phyloP scores from a whole-genome alignment of 371 early-diverging fungal genomes.

The Vairimorpha apis region DNA sequence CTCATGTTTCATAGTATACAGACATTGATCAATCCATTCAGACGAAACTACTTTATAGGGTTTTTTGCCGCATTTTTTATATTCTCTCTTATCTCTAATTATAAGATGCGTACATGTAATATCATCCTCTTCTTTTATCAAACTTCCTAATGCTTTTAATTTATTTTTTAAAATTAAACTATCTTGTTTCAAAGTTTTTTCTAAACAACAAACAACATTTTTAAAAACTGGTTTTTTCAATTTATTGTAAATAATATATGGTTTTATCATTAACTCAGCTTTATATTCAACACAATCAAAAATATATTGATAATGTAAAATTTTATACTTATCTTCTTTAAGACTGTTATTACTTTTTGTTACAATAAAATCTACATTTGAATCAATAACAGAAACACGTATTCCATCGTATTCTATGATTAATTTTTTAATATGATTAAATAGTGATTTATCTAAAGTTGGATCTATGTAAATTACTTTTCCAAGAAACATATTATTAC shows the following conservation, averaged over 20 bases:
- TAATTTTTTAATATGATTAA: constrained; percentile 50
- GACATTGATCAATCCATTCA: constrained; percentile 60
- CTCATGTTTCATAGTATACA: constrained; percentile 41
- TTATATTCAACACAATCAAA: constrained; percentile 60
- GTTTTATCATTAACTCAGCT: constrained; percentile 49
- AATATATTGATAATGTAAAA: constrained; percentile 62
- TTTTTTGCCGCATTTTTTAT: constrained; percentile 5
- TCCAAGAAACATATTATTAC: constrained; percentile 54
- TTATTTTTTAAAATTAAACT: constrained; percentile 43
- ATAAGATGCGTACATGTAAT: constrained; percentile 53
- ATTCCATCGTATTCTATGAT: constrained; percentile 60
- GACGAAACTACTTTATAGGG: constrained; percentile 31
- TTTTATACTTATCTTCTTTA: constrained; percentile 27
- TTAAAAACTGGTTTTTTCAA: constrained; percentile 26
- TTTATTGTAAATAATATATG: constrained; percentile 36
- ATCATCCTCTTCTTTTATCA: constrained; percentile 22
- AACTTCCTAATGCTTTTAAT: constrained; percentile 45
- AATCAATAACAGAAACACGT: constrained; percentile 47
- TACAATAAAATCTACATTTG: constrained; percentile 51
- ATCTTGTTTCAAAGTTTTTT: constrained; percentile 8
- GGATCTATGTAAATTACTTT: constrained; percentile 59
- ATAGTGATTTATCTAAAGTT: constrained; percentile 37
- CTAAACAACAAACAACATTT: constrained; percentile 30
- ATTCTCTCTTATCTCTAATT: constrained; percentile 35
- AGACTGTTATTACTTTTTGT: constrained; percentile 17